These are phyloP conservation scores for Tilletia indica DNA, from an alignment of 1,284 basidiomycete genomes.

Conservation along the genomic window DNA sequence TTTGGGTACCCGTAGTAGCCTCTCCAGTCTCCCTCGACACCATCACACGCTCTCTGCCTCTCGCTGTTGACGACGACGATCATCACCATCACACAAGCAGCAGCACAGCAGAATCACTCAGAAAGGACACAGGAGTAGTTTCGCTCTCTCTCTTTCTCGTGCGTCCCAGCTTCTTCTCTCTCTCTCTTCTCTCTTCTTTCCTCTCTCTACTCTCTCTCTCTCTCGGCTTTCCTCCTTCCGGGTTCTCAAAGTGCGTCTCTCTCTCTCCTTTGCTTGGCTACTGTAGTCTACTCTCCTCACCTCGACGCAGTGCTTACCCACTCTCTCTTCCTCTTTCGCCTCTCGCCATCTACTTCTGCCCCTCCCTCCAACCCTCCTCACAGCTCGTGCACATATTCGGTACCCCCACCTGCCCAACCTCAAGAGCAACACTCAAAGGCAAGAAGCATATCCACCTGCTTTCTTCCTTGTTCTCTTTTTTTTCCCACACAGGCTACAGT, in stretches of 20 bases:
- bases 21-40: slow-evolving; percentile 18
- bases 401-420: too few relatives aligned
- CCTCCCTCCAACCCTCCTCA: too few relatives aligned
- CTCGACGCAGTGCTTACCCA: too few relatives aligned
- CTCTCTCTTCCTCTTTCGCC: too few relatives aligned
- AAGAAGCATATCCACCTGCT: too few relatives aligned
- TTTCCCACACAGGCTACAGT: too few relatives aligned
- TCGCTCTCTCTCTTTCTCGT: slow-evolving; percentile 21
- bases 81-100: background rate
- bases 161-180: slow-evolving; percentile 14
- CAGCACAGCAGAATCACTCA: background rate
- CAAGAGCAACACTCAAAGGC: too few relatives aligned
- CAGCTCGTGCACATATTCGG: too few relatives aligned
- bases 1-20: background rate
- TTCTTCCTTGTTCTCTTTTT: too few relatives aligned
- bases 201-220: background rate
- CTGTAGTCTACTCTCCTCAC: background rate
- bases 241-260: background rate
- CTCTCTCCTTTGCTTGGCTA: background rate
- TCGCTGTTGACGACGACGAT: background rate
- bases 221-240: background rate
- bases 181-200: slow-evolving; percentile 7
- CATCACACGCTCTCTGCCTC: too few relatives aligned
- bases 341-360: too few relatives aligned
- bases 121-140: background rate